Evolutionary conservation across 2,329 filamentous ascomycete genomes (phyloP).

Genomic region (Metarhizium humberi): DNA sequence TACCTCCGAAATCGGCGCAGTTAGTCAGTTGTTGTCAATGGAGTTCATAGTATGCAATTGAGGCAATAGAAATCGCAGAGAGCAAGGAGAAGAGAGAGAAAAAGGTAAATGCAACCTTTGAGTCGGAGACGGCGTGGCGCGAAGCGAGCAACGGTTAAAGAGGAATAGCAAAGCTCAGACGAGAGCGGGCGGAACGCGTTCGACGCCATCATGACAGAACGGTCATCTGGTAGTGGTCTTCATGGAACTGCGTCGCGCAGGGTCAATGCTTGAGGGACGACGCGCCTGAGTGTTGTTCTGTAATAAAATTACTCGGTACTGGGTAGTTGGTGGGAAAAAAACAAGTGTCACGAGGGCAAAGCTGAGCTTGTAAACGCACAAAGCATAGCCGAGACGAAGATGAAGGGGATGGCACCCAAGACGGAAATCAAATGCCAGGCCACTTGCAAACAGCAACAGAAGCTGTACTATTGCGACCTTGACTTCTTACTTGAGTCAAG

Average conservation of each 20-base stretch:
- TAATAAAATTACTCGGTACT: background rate
- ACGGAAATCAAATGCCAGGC: background rate
- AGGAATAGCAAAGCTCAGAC: constrained; percentile 19
- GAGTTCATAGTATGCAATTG: background rate
- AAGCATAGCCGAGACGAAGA: background rate
- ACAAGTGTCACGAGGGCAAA: background rate
- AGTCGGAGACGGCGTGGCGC: constrained; percentile 14
- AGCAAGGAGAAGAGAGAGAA: background rate
- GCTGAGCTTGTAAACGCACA: background rate
- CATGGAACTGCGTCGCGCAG: background rate
- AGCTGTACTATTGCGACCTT: too few species aligned
- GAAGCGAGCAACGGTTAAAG: constrained; percentile 14
- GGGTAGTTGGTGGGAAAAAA: background rate
- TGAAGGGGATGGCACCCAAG: background rate
- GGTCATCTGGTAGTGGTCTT: constrained; percentile 17
- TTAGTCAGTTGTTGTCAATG: constrained; percentile 6
- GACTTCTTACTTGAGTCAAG: too few species aligned
- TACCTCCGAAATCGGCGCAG: background rate
- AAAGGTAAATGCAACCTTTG: constrained; percentile 10
- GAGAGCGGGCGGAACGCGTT: constrained; percentile 24
- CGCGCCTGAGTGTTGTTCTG: background rate
- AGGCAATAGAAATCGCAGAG: background rate
- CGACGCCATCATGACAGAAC: constrained; percentile 22
- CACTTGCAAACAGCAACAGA: background rate
- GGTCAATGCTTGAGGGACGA: background rate